Evolutionary conservation across 2,329 filamentous ascomycete species (phyloP).

Genomic region (Fusarium paranaense): DNA sequence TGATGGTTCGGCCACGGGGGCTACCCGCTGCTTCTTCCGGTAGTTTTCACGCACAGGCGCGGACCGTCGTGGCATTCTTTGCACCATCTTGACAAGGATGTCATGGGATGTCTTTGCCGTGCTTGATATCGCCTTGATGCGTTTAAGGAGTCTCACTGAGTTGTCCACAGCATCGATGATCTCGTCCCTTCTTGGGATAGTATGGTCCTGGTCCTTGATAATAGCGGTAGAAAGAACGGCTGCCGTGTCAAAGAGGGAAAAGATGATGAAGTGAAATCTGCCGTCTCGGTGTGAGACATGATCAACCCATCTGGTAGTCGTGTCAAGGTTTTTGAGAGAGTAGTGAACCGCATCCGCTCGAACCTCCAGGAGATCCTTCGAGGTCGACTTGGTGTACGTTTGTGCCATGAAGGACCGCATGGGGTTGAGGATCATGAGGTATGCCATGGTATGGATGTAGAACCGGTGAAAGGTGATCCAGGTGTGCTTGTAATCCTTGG

Average conservation of each 20-base stretch:
- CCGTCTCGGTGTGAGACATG: slow-evolving; percentile 58
- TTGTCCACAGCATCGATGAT: slow-evolving; percentile 52
- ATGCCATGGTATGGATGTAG: slow-evolving; percentile 57
- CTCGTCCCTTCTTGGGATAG: slow-evolving; percentile 54
- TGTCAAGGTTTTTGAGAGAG: slow-evolving; percentile 55
- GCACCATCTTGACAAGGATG: slow-evolving; percentile 47
- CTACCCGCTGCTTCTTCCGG: slow-evolving; percentile 28
- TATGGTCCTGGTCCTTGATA: slow-evolving; percentile 57
- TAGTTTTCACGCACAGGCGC: slow-evolving; percentile 3
- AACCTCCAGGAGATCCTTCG: slow-evolving; percentile 49
- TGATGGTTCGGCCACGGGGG: neutral
- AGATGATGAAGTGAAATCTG: slow-evolving; percentile 63
- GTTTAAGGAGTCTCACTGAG: slow-evolving; percentile 48
- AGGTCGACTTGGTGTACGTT: slow-evolving; percentile 41
- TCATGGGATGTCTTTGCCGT: slow-evolving; percentile 52
- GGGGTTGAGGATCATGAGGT: slow-evolving; percentile 60
- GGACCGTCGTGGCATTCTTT: slow-evolving; percentile 46
- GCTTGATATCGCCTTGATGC: slow-evolving; percentile 46
- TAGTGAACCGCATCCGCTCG: slow-evolving; percentile 55
- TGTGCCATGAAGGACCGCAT: slow-evolving; percentile 60
- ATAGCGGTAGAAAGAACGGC: slow-evolving; percentile 62
- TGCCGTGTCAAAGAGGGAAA: slow-evolving; percentile 63
- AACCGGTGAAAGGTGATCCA: slow-evolving; percentile 60
- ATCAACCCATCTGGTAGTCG: slow-evolving; percentile 55
- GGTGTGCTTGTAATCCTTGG: slow-evolving; percentile 52